Evolutionary conservation across 73 alveolate genomes (phyloP).

Genomic region (Stentor roeselii): DNA sequence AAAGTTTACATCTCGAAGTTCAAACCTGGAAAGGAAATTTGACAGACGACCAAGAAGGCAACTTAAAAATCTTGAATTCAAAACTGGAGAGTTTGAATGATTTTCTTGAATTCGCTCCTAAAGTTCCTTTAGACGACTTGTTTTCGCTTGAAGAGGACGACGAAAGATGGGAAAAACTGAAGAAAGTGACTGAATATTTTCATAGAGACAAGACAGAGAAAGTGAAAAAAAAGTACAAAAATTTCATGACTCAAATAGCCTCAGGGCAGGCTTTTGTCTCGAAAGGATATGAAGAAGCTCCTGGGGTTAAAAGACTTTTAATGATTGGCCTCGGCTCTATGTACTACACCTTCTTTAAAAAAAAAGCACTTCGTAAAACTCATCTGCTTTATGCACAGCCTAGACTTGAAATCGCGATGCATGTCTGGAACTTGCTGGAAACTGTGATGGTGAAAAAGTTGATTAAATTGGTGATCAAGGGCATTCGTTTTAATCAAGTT

Average conservation of each 20-base stretch:
- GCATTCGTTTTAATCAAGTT: slow-evolving; percentile 15
- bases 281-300: not conserved
- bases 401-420: not conserved
- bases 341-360: not conserved
- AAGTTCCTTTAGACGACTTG: slow-evolving; percentile 29
- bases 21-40: not conserved
- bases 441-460: slow-evolving; percentile 23
- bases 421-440: slow-evolving; percentile 41
- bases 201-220: not conserved
- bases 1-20: too few relatives aligned
- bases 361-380: slow-evolving; percentile 19
- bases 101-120: not conserved
- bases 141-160: slow-evolving; percentile 11
- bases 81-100: not conserved
- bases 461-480: slow-evolving; percentile 27
- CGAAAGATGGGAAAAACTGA: slow-evolving; percentile 1
- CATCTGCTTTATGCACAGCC: slow-evolving; percentile 6
- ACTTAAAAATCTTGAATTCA: not conserved
- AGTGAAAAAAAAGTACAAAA: not conserved
- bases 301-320: not conserved
- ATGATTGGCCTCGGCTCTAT: slow-evolving; percentile 21
- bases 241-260: slow-evolving; percentile 4
- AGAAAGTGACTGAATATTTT: not conserved
- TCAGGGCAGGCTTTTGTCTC: slow-evolving; percentile 10
- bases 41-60: not conserved